A percentile compares a stretch with the other conserved stretches of the same genome.
Conservation (phyloP, 805 yeast genomes). For the Candida hungchunana region DNA sequence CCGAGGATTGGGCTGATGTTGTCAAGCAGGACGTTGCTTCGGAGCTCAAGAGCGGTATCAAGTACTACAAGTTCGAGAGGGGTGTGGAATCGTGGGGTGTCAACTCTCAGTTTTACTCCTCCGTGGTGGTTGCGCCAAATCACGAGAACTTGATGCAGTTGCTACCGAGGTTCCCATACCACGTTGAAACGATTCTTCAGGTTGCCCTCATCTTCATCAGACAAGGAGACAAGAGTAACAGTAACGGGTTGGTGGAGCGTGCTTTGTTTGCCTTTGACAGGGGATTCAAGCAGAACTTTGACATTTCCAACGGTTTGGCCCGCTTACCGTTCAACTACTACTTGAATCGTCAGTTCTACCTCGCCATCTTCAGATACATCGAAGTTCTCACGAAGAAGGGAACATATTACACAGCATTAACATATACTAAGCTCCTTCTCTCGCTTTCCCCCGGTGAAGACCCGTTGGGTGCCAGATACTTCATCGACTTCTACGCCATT, state of each 20-base stretch:
- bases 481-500: constrained; percentile 75
- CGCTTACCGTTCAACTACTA: constrained; percentile 74
- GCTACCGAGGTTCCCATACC: constrained; percentile 63
- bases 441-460: constrained; percentile 74
- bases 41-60: constrained; percentile 42
- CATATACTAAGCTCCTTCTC: constrained; percentile 65
- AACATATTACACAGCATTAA: constrained; percentile 71
- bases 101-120: constrained; percentile 50
- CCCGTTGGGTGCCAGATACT: constrained; percentile 79
- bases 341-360: constrained; percentile 72
- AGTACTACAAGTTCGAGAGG: constrained; percentile 51
- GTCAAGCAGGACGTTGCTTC: constrained; percentile 36
- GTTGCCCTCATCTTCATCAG: constrained; percentile 68
- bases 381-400: constrained; percentile 70
- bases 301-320: constrained; percentile 47
- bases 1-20: constrained; percentile 47
- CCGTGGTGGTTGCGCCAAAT: constrained; percentile 71
- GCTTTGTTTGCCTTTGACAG: constrained; percentile 79
- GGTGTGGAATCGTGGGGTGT: constrained; percentile 31
- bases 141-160: constrained; percentile 62
- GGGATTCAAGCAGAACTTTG: constrained; percentile 57
- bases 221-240: constrained; percentile 68
- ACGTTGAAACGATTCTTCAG: constrained; percentile 73
- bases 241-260: constrained; percentile 71
- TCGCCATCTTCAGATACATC: constrained; percentile 70